Conservation (phyloP, 345 rosid species). For the Hypericum perforatum region DNA sequence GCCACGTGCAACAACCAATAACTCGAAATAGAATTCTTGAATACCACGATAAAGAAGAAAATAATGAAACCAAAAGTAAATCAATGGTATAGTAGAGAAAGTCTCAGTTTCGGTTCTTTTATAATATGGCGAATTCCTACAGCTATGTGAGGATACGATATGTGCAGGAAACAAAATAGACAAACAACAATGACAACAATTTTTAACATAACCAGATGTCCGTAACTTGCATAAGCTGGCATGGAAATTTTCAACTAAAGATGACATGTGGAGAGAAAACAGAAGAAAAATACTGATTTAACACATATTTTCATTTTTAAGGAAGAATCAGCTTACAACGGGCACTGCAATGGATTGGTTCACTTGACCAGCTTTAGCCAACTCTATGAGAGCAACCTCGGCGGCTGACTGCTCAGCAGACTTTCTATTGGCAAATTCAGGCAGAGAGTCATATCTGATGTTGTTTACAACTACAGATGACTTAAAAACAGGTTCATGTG, state of each 20-base stretch:
- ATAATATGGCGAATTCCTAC: too few species aligned
- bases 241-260: neutral
- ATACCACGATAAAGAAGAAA: too few species aligned
- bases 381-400: slow-evolving; percentile 67
- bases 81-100: too few species aligned
- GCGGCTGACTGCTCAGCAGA: slow-evolving; percentile 99
- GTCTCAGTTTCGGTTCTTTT: too few species aligned
- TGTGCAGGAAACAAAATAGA: too few species aligned
- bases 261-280: neutral
- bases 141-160: too few species aligned
- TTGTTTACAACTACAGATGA: slow-evolving; percentile 60
- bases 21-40: too few species aligned
- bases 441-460: slow-evolving; percentile 61
- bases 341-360: slow-evolving; percentile 50
- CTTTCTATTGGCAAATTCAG: slow-evolving; percentile 81
- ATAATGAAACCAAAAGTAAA: too few species aligned
- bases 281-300: slow-evolving; percentile 1
- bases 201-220: too few species aligned
- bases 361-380: slow-evolving; percentile 51
- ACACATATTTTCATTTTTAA: neutral
- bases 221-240: too few species aligned
- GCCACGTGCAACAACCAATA: too few species aligned
- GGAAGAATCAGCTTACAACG: slow-evolving; percentile 48
- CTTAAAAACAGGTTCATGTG: slow-evolving; percentile 64
- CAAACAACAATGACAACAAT: too few species aligned